phyloP scores from a whole-genome alignment of 164 flowering plant species.

The Magnolia kwangsiensis region DNA sequence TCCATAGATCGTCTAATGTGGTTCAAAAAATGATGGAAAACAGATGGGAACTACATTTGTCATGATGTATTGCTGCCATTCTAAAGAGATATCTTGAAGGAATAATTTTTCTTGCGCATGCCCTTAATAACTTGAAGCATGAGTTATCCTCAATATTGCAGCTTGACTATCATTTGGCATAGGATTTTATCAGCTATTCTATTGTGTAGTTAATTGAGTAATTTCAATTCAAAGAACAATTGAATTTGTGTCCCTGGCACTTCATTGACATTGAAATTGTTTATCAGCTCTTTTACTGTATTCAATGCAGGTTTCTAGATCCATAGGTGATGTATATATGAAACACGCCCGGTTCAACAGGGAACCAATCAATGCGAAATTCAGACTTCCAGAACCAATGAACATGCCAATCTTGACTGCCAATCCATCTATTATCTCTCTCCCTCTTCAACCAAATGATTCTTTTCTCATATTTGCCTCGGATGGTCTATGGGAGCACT shows the following conservation, averaged over 20 bases:
- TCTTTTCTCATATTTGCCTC: slow-evolving; percentile 85
- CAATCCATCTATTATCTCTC: slow-evolving; percentile 53
- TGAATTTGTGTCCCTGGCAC: neutral
- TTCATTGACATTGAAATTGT: neutral
- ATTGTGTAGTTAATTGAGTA: neutral
- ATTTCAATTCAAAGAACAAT: neutral
- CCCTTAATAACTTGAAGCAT: neutral
- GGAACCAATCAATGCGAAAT: slow-evolving; percentile 53
- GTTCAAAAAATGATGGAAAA: too few relatives aligned
- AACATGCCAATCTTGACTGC: slow-evolving; percentile 65
- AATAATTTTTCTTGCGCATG: neutral
- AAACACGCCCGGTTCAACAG: slow-evolving; percentile 61
- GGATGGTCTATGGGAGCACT: slow-evolving; percentile 92
- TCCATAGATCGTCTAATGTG: neutral
- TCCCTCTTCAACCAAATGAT: slow-evolving; percentile 61
- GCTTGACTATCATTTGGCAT: neutral
- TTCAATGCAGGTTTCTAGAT: slow-evolving; percentile 72
- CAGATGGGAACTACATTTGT: neutral
- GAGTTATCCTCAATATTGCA: neutral
- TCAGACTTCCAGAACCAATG: slow-evolving; percentile 69
- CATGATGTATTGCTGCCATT: neutral
- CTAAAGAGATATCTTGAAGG: neutral
- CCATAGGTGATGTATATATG: slow-evolving; percentile 81
- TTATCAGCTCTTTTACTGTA: slow-evolving; percentile 1
- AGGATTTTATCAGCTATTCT: neutral